A percentile compares a stretch with the other conserved stretches of the same genome.
These are phyloP conservation scores for Mycena floridula DNA, from an alignment of 768 basidiomycete genomes.

Conservation along the genomic window DNA sequence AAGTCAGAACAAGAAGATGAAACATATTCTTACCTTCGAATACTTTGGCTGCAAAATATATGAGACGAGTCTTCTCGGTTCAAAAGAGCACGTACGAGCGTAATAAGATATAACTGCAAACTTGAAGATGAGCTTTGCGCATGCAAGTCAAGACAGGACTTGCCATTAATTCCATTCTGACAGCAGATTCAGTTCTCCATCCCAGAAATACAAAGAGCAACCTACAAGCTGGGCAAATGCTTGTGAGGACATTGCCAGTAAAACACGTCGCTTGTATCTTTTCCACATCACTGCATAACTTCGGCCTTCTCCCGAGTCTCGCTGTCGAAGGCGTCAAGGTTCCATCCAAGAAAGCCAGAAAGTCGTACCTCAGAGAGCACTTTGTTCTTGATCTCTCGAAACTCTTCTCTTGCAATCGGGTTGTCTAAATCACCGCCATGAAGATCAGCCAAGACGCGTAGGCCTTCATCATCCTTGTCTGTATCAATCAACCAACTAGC, in stretches of 20 bases:
- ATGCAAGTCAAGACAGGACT: constrained; percentile 9
- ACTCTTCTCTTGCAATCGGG: constrained; percentile 69
- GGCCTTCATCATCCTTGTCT: constrained; percentile 78
- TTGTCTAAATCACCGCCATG: constrained; percentile 78
- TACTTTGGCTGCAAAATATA: constrained; percentile 57
- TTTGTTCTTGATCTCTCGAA: constrained; percentile 81
- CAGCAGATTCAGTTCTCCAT: background rate
- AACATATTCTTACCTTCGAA: constrained; percentile 63
- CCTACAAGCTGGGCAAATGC: constrained; percentile 90
- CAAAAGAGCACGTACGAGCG: constrained; percentile 61
- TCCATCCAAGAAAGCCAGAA: background rate
- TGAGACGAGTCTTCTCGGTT: too few species aligned
- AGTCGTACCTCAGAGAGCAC: constrained; percentile 64
- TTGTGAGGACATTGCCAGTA: constrained; percentile 93
- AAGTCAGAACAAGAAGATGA: background rate
- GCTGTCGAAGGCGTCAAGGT: constrained; percentile 37
- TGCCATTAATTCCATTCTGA: constrained; percentile 93
- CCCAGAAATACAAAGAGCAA: constrained; percentile 10
- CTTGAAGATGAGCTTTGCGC: background rate
- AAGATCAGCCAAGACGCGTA: constrained; percentile 82
- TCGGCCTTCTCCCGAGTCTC: constrained; percentile 67
- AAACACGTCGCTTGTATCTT: constrained; percentile 77
- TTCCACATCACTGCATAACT: constrained; percentile 82
- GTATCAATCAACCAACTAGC: constrained; percentile 87
- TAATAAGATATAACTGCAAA: constrained; percentile 89